Base-by-base conservation (phyloP, 768 basidiomycete species). In the Nevesoporus exiguus region DNA sequence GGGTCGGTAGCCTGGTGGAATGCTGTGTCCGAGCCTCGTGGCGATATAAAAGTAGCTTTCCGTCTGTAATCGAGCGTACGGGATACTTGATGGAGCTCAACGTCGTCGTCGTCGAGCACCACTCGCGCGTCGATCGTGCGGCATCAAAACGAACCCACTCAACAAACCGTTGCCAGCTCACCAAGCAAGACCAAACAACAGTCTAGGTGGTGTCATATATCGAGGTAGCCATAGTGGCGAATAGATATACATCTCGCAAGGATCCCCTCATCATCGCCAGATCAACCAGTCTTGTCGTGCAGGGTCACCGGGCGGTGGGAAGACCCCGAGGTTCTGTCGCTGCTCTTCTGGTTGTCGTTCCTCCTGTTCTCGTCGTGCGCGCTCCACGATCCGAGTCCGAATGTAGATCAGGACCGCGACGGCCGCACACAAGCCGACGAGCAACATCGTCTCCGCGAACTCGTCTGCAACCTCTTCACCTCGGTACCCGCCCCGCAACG, bases 371-470 rank as follows among this genome's bases (percentile, higher is more conserved):
- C 85, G 74, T 55, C 88, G 79, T 71, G 85, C 80, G 51, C 86
- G 74, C 62, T 88, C 86, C 31, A 87, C 81, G 61, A 90, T 86
- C 52, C 89, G 81, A 14, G 88, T 88, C 56, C 92, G 82, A 52
- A 91, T 74, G 67, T 90, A 93, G 46, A 93, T 77, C 60, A 94
- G 74, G 40, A 84, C 73, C 34, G 88, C 88, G 47, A 93, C 85
- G 21, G 81, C 73, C 24, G 88, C 71, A 64, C 89, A 90, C 25
- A 96, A 74, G 39, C 82, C 69, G 4, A 94, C 79, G 40, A 95
- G 77, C 36, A 93, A 67, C 73, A 91, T 79, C 24, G 89, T 95
- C 75, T 95, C 93, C 30, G 73, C 74, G 52, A 91, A 84, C 60
- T 92, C 90, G 55, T 91, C 83, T 15, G 67, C 69, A 1, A 81